These are phyloP conservation scores for Paratinospora sagittata DNA, from an alignment of 164 flowering plant species.

Conservation along the genomic window DNA sequence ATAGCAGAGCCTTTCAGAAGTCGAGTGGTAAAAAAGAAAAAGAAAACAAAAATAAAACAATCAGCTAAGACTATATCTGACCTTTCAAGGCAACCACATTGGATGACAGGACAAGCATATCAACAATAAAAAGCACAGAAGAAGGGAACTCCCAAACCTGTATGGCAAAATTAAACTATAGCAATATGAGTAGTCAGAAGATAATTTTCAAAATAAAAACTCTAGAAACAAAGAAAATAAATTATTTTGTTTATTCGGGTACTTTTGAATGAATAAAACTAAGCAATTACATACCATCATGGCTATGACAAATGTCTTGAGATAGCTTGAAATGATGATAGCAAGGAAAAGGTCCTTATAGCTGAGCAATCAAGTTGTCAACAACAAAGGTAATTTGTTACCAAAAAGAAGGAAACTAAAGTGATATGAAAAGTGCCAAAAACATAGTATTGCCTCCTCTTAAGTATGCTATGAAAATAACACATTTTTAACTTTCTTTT, in stretches of 20 bases:
- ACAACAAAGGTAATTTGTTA: background rate
- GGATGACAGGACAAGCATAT: slow-evolving; percentile 60
- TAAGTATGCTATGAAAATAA: background rate
- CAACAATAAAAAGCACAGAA: slow-evolving; percentile 55
- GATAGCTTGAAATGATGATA: slow-evolving; percentile 68
- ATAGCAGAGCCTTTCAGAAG: background rate
- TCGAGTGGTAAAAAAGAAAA: background rate
- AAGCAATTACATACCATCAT: slow-evolving; percentile 47
- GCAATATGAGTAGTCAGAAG: background rate
- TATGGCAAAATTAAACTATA: slow-evolving; percentile 8
- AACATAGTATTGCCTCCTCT: background rate
- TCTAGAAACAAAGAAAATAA: background rate
- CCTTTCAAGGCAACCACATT: too few species aligned
- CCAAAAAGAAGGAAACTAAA: background rate
- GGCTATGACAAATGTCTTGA: slow-evolving; percentile 63
- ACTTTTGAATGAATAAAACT: background rate
- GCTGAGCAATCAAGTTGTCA: slow-evolving; percentile 28
- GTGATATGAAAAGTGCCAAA: background rate
- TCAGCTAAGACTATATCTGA: too few species aligned
- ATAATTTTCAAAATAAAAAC: background rate
- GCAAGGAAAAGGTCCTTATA: slow-evolving; percentile 48
- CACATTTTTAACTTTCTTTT: background rate
- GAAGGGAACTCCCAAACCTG: slow-evolving; percentile 92
- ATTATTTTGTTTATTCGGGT: background rate
- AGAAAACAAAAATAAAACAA: too few species aligned